A percentile compares a stretch with the other conserved stretches of the same genome.
Conservation (phyloP, 2,329 filamentous ascomycete species). For the Aureobasidium sp. region DNA sequence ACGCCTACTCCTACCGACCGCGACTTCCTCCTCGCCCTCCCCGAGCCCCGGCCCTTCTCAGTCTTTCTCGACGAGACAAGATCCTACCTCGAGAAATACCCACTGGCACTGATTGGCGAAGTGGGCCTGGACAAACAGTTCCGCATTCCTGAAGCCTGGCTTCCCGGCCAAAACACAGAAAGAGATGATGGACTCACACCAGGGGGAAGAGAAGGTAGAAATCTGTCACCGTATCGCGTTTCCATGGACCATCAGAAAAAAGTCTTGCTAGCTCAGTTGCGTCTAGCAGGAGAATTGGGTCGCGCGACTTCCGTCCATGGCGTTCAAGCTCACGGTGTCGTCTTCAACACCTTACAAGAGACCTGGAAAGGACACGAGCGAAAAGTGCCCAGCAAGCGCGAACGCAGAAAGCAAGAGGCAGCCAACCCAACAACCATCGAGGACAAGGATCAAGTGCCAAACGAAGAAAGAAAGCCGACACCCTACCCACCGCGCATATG, state of each 20-base stretch:
- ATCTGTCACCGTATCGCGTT: slow-evolving; percentile 61
- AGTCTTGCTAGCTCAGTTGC: slow-evolving; percentile 62
- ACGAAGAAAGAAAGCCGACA: slow-evolving; percentile 21
- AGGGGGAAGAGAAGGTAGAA: slow-evolving; percentile 63
- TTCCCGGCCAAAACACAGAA: slow-evolving; percentile 32
- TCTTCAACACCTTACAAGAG: slow-evolving; percentile 58
- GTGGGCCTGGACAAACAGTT: slow-evolving; percentile 73
- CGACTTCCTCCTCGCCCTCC: slow-evolving; percentile 47
- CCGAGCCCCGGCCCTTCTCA: slow-evolving; percentile 54
- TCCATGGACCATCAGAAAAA: slow-evolving; percentile 60
- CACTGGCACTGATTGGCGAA: slow-evolving; percentile 65
- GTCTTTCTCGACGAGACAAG: slow-evolving; percentile 52
- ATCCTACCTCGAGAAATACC: slow-evolving; percentile 49
- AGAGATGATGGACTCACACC: slow-evolving; percentile 52
- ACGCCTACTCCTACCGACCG: slow-evolving; percentile 47
- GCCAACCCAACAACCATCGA: slow-evolving; percentile 6
- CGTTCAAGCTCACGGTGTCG: slow-evolving; percentile 66
- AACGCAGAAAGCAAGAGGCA: slow-evolving; percentile 35
- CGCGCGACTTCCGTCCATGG: slow-evolving; percentile 64
- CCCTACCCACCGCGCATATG: slow-evolving; percentile 85
- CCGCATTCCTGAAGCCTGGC: slow-evolving; percentile 59
- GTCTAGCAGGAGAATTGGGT: slow-evolving; percentile 59
- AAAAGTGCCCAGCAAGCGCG: slow-evolving; percentile 52
- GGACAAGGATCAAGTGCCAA: not conserved
- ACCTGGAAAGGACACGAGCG: slow-evolving; percentile 67